phyloP scores from a whole-genome alignment of 495 filamentous ascomycete species.

The Diplogelasinospora grovesii region DNA sequence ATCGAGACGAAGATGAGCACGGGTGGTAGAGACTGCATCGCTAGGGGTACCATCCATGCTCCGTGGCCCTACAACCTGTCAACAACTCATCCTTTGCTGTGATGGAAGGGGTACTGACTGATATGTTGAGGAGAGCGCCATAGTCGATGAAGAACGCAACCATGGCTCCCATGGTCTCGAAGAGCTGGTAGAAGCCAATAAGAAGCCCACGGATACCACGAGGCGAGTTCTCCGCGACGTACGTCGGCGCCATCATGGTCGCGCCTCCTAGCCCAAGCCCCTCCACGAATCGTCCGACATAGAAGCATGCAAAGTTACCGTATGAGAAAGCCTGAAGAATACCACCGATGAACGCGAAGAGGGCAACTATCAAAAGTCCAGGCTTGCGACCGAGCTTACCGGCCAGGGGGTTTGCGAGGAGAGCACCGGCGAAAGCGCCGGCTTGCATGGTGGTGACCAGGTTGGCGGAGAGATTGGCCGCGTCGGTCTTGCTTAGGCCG shows the following conservation, averaged over 20 bases:
- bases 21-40: constrained; percentile 56
- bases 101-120: no score
- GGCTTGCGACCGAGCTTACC: no score
- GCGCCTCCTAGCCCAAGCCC: constrained; percentile 61
- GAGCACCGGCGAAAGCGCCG: no score
- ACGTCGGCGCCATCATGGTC: constrained; percentile 57
- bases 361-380: no score
- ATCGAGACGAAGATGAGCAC: constrained; percentile 19
- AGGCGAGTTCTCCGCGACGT: constrained; percentile 60
- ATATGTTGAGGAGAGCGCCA: constrained; percentile 36
- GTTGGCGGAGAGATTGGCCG: no score
- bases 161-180: constrained; percentile 58
- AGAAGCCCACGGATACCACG: constrained; percentile 64
- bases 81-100: no score
- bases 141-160: constrained; percentile 63
- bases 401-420: no score
- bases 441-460: no score
- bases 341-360: constrained; percentile 34
- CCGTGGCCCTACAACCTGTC: constrained; percentile 41
- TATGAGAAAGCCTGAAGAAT: constrained; percentile 34
- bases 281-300: constrained; percentile 59
- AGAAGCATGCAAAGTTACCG: constrained; percentile 48
- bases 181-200: constrained; percentile 66
- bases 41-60: constrained; percentile 41
- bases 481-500: constrained; percentile 29